phyloP scores from a whole-genome alignment of 1,284 basidiomycete species.

The Rhodotorula sp. region DNA sequence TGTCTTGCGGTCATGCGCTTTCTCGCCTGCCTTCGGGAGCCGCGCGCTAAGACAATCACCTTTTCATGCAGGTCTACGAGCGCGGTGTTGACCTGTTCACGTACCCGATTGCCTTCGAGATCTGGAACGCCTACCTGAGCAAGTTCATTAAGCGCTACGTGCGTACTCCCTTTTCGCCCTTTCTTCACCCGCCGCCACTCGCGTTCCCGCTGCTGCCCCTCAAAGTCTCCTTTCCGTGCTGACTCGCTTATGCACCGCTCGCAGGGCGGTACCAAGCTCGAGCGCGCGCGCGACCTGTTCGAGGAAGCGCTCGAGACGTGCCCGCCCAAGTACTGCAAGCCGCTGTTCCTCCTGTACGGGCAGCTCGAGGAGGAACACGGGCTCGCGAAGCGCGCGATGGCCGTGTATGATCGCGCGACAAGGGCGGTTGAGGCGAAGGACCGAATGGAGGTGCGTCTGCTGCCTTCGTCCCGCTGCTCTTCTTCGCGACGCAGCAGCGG shows the following conservation, averaged over 20 bases:
- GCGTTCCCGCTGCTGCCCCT: background rate
- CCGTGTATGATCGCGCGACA: slow-evolving; percentile 90
- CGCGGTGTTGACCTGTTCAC: slow-evolving; percentile 96
- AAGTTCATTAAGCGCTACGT: slow-evolving; percentile 98
- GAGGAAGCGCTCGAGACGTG: slow-evolving; percentile 97
- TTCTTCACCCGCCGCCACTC: too few relatives aligned
- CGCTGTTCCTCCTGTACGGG: slow-evolving; percentile 93
- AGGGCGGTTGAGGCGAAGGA: slow-evolving; percentile 82
- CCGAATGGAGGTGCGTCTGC: slow-evolving; percentile 80
- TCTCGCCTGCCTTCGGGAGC: too few relatives aligned
- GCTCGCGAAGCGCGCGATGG: slow-evolving; percentile 93
- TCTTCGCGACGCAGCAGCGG: background rate
- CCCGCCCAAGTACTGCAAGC: slow-evolving; percentile 90
- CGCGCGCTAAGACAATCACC: background rate
- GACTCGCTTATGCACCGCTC: background rate
- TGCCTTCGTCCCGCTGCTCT: background rate
- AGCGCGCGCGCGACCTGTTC: slow-evolving; percentile 92
- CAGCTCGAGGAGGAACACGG: slow-evolving; percentile 93
- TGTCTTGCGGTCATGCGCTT: background rate
- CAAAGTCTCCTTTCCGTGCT: background rate
- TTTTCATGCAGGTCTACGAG: slow-evolving; percentile 77
- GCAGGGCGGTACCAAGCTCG: slow-evolving; percentile 87
- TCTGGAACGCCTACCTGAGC: slow-evolving; percentile 98
- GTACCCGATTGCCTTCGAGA: slow-evolving; percentile 96
- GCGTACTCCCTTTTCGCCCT: slow-evolving; percentile 52